Evolutionary conservation across 805 yeast genomes (phyloP), one percentile per base, ranked within the genome.

Genomic region (Nakazawaea sp.): DNA sequence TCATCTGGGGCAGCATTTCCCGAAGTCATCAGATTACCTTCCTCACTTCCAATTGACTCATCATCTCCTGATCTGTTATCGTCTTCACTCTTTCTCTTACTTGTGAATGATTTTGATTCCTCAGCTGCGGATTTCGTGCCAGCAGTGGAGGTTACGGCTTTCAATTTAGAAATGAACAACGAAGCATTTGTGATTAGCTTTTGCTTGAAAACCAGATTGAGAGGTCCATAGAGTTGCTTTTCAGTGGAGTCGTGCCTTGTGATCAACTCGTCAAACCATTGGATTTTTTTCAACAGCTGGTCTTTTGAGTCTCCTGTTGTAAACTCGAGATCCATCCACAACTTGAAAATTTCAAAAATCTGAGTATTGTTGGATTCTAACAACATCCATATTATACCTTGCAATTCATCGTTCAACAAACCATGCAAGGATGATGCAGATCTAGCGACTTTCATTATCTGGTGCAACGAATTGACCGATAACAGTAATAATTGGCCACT

Each of bases 151-250:
- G 45, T 33, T 9, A 35, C 26, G 3, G 38, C 24, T 4, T 47
- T 35, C n/a, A 36, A 23, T 6, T 28, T 35, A 5, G 33, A 34
- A 27, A 44, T 50, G 36, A 55, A 55, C 30, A 55, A 55, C 51
- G 51, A 48, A 8, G 59, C 58, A 15, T 50, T 48, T 42, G 51
- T 54, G 32, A 52, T 50, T 27, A 60, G 53, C 26, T 61, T 45
- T 27, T 44, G 45, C 25, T 49, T 53, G 41, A 46, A 58, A 9
- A 45, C 31, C 10, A 36, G 42, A 18, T 55, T 38, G 11, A 61
- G 26, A 12, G 50, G 48, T 9, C 40, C 43, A 25, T 47, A 42
- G 13, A 61, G 33, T 21, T 42, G 44, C 12, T 41, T 38, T 38
- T 56, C 57, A 12, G 52, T 35, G 12, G 44, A 40, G 17, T 46